Conservation (phyloP, 306 rosid genomes). For the Inga oerstediana region DNA sequence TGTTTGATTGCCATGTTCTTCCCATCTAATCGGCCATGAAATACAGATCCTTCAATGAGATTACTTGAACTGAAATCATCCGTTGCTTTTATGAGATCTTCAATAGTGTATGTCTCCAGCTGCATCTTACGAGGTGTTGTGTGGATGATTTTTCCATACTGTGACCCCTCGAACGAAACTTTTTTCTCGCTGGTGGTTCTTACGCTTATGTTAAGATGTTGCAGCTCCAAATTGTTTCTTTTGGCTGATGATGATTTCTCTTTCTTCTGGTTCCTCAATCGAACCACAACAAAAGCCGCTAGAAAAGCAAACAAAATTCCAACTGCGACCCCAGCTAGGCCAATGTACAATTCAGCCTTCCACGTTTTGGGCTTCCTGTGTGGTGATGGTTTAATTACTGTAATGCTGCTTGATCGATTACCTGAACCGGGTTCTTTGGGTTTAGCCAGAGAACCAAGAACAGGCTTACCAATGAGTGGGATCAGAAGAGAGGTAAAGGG, state of each 20-base stretch:
- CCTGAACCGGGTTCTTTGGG: conserved; percentile 53
- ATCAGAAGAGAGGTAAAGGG: conserved; percentile 71
- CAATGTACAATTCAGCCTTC: conserved; percentile 52
- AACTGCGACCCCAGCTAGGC: conserved; percentile 50
- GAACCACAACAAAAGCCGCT: conserved; percentile 49
- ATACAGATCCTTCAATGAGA: conserved; percentile 86
- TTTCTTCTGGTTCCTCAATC: conserved; percentile 58
- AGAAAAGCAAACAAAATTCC: conserved; percentile 58
- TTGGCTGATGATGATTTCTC: conserved; percentile 31
- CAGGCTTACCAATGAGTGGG: conserved; percentile 60
- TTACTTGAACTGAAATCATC: conserved; percentile 77
- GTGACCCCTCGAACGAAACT: conserved; percentile 80
- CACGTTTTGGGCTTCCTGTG: conserved; percentile 66
- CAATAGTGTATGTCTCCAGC: conserved; percentile 56
- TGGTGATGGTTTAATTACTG: conserved; percentile 44
- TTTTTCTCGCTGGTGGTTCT: conserved; percentile 87
- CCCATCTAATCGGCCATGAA: conserved; percentile 78
- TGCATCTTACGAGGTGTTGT: conserved; percentile 49
- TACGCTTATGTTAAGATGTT: conserved; percentile 76
- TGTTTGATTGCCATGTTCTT: conserved; percentile 77
- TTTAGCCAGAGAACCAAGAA: conserved; percentile 49
- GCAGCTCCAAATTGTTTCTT: conserved; percentile 74
- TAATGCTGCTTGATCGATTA: conserved; percentile 44
- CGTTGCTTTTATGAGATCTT: conserved; percentile 73
- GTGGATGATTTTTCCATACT: conserved; percentile 42